phyloP scores from a whole-genome alignment of 2,329 filamentous ascomycete species.

The Clonostachys sp. region DNA sequence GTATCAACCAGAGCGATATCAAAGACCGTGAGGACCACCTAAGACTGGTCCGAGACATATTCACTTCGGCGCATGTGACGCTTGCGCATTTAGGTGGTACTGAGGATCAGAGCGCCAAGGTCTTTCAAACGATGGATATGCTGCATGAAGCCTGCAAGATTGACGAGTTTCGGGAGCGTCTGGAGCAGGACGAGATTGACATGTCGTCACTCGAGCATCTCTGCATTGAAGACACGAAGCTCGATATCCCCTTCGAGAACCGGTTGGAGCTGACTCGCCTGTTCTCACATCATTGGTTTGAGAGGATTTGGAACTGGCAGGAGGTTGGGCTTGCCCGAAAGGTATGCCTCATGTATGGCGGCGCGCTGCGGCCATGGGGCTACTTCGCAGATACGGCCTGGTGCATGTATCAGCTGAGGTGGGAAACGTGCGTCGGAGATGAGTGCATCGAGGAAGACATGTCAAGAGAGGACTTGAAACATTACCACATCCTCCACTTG shows the following conservation, averaged over 20 bases:
- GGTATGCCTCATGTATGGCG: conserved; percentile 5
- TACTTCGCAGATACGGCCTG: conserved; percentile 3
- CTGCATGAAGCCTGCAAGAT: conserved; percentile 5
- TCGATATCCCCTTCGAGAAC: conserved; percentile 4
- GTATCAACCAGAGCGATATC: conserved; percentile 10
- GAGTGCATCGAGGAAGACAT: conserved; percentile 1
- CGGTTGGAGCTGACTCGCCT: conserved; percentile 4
- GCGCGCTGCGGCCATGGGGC: conserved; percentile 4
- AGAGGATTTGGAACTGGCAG: conserved; percentile 6
- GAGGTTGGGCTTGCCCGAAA: conserved; percentile 1
- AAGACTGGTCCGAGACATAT: conserved; percentile 6
- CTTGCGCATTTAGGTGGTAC: conserved; percentile 4
- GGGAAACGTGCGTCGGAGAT: conserved; percentile 1
- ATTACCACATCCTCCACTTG: conserved; percentile 3
- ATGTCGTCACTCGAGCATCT: conserved; percentile 3
- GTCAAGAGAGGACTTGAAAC: conserved; percentile 3
- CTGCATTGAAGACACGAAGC: conserved; percentile 2
- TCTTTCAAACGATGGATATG: conserved; percentile 5
- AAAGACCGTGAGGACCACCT: conserved; percentile 9
- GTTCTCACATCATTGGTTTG: conserved; percentile 5
- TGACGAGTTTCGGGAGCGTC: conserved; percentile 4
- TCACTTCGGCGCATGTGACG: conserved; percentile 1
- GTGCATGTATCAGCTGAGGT: conserved; percentile 6
- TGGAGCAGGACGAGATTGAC: conserved; percentile 5
- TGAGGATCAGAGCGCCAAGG: neutral